Evolutionary conservation across 495 filamentous ascomycete genomes (phyloP), one percentile per base, ranked within the genome.

Genomic region (Aspergillus indologenus): DNA sequence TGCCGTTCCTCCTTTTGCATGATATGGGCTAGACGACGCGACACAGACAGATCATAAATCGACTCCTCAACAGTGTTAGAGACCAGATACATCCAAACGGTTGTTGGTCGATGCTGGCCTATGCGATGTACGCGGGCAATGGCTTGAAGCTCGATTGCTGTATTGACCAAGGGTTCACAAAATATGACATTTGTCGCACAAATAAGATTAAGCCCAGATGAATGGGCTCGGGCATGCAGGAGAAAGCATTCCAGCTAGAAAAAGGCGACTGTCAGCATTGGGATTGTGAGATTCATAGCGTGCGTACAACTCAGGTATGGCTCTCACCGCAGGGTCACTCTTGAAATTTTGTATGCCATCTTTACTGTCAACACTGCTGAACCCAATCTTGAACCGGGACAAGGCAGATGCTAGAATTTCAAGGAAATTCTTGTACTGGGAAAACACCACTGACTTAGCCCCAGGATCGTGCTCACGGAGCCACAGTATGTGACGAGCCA

Each of bases 111-210:
- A 58, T 85, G 82, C 71, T 98, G 93, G 0, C 93, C 93, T 55
- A 98, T 98, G 42, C 93, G 83, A 69, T 98, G 91, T 0, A 98
- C 92, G 49, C 93, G 87, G 6, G 92, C 91, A 63, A 97, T 95
- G 3, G 91, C 93, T 66, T 98, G 93, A 6, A 96, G 81, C 65
- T 97, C 93, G 9, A 98, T 85, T 2, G 93, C 91, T 6, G 92
- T 89, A 68, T 97, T 96, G 62, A 97, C 84, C 4, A 97, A 74
- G 1, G 93, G 93, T 70, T 98, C 93, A 70, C 92, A 96, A 8
- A 98, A 77, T 63, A 98, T 93, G 1, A 98, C 91, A 68, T 98
- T 90, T 12, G 86, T 96, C 5, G 93, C 94, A 68, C 93, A 92
- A 61, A 96, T 85, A 5, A 98, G 78, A 61, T 92, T 98, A 24